Conservation (phyloP, 2,329 filamentous ascomycete species). For the Penicillium sp. region DNA sequence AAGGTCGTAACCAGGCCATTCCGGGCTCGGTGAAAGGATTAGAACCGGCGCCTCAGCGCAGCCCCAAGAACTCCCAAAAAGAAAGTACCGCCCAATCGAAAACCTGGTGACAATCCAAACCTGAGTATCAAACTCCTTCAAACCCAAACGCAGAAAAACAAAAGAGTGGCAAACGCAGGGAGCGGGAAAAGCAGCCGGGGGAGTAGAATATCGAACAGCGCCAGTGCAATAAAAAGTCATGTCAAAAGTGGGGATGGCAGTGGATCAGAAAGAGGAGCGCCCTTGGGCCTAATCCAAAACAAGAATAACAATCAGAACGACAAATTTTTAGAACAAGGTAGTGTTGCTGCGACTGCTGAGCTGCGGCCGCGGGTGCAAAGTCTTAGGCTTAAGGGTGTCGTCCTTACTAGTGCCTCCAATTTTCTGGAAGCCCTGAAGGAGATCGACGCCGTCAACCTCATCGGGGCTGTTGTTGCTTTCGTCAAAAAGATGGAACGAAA, state of each 20-base stretch:
- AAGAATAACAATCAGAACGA: constrained; percentile 2
- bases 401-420: constrained; percentile 47
- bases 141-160: constrained; percentile 22
- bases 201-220: background rate
- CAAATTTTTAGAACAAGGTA: constrained; percentile 35
- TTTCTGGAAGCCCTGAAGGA: constrained; percentile 53
- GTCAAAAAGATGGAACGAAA: constrained; percentile 54
- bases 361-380: constrained; percentile 35
- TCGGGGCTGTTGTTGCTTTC: constrained; percentile 48
- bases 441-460: constrained; percentile 51
- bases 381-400: constrained; percentile 33
- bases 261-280: too few species aligned
- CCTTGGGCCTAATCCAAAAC: background rate
- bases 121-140: constrained; percentile 25
- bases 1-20: constrained; percentile 42
- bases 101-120: constrained; percentile 24
- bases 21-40: constrained; percentile 31
- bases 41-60: constrained; percentile 30
- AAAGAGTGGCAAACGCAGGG: constrained; percentile 4
- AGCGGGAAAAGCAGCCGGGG: background rate
- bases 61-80: constrained; percentile 32
- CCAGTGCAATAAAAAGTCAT: background rate
- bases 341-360: constrained; percentile 39
- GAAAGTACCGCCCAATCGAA: constrained; percentile 26
- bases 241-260: background rate